Evolutionary conservation across 2,329 filamentous ascomycete species (phyloP).

Genomic region (Cadophora malorum): DNA sequence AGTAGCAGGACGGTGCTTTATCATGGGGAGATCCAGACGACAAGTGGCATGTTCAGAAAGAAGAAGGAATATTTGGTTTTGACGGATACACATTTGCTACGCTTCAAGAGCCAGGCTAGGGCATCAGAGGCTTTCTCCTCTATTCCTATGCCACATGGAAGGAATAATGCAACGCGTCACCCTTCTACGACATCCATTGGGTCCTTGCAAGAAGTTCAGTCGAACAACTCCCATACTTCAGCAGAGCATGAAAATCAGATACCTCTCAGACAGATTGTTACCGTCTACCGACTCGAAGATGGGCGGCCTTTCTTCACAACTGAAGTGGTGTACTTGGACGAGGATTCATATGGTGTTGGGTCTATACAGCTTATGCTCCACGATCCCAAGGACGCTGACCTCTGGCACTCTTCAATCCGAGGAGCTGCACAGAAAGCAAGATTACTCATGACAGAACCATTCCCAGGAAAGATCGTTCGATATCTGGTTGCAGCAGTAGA

Average conservation of each 20-base stretch:
- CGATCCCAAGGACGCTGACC: conserved; percentile 67
- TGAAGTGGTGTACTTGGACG: conserved; percentile 72
- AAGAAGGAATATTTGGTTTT: conserved; percentile 76
- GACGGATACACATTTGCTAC: conserved; percentile 70
- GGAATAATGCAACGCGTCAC: conserved; percentile 57
- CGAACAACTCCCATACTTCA: conserved; percentile 54
- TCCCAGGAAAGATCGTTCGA: conserved; percentile 65
- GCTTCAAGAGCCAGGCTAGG: conserved; percentile 71
- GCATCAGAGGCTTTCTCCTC: conserved; percentile 67
- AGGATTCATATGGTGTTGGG: conserved; percentile 64
- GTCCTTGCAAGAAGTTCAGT: conserved; percentile 67
- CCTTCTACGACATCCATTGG: conserved; percentile 63
- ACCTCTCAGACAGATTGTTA: conserved; percentile 69
- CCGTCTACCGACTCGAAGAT: conserved; percentile 71
- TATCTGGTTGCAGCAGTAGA: conserved; percentile 68
- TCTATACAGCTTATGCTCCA: conserved; percentile 69
- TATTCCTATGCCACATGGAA: conserved; percentile 51
- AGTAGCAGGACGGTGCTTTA: conserved; percentile 58
- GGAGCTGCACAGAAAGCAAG: conserved; percentile 63
- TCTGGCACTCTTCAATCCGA: conserved; percentile 69
- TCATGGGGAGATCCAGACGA: conserved; percentile 74
- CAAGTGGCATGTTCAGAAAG: conserved; percentile 73
- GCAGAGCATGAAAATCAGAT: conserved; percentile 61
- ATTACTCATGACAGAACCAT: conserved; percentile 56
- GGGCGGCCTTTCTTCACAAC: conserved; percentile 70